Evolutionary conservation across 768 basidiomycete species (phyloP).

Genomic region (Russula earlei): DNA sequence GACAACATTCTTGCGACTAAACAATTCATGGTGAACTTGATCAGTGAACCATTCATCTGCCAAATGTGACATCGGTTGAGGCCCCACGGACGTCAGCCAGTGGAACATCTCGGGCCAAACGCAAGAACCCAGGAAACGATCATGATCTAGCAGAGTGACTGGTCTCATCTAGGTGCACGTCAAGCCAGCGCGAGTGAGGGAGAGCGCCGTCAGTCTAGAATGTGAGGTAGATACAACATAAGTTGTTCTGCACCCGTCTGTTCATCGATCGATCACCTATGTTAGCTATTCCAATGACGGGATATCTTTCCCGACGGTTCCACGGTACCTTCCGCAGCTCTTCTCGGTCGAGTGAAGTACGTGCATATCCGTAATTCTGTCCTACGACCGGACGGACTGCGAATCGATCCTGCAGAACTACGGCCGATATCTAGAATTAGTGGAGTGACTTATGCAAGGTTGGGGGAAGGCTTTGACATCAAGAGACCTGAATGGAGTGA

Average conservation of each 20-base stretch:
- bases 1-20: slow-evolving; percentile 55
- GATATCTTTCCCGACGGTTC: slow-evolving; percentile 36
- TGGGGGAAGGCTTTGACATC: slow-evolving; percentile 40
- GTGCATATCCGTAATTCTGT: slow-evolving; percentile 44
- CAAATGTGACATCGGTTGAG: slow-evolving; percentile 46
- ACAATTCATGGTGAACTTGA: slow-evolving; percentile 63
- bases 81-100: slow-evolving; percentile 42
- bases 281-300: slow-evolving; percentile 40
- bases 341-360: slow-evolving; percentile 47
- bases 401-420: slow-evolving; percentile 40
- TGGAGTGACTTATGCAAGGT: slow-evolving; percentile 41
- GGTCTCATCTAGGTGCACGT: slow-evolving; percentile 34
- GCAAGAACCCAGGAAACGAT: slow-evolving; percentile 33
- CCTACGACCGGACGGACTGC: slow-evolving; percentile 32
- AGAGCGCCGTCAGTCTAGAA: slow-evolving; percentile 52
- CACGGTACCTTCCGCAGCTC: slow-evolving; percentile 32
- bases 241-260: background rate
- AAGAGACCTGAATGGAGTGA: slow-evolving; percentile 33
- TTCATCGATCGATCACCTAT: slow-evolving; percentile 23
- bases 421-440: slow-evolving; percentile 46
- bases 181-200: slow-evolving; percentile 44
- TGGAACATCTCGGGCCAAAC: slow-evolving; percentile 56
- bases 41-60: slow-evolving; percentile 58
- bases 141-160: background rate
- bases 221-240: slow-evolving; percentile 39